Base-by-base conservation (phyloP, 2,329 filamentous ascomycete genomes). In the Didymella lethalis region DNA sequence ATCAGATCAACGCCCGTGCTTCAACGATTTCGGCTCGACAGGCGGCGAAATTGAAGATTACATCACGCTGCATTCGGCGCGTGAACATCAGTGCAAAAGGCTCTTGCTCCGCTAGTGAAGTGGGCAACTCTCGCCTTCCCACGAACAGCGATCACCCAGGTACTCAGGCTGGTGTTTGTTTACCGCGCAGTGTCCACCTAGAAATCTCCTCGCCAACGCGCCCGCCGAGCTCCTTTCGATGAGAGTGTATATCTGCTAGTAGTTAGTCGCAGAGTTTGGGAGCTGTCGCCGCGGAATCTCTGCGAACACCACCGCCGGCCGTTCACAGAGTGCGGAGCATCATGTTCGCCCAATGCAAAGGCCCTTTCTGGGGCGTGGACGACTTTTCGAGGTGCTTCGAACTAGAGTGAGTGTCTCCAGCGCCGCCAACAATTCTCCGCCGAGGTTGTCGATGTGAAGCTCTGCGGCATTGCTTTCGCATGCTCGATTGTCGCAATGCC, bases 331-430 rank as follows among this genome's bases (percentile, higher is more conserved):
- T 59, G 58, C 55, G 44, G 57, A 59, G 63, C 59, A 54, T 34
- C 67, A 86, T 86, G 85, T 82, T 85, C 64, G 83, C 81, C 66
- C 80, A 80, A 66, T 89, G 87, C 76, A 78, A 80, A 71, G 81
- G 81, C 72, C 83, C 85, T 34, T 72, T 86, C 64, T 89, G 87
- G 87, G 79, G 80, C 65, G 74, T 79, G 61, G 87, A 89, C 75
- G 87, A 89, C 76, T 83, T 89, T 69, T 85, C 85, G 44, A 71
- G 66, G 57, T 89, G 87, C 72, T 88, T 89, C 66, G 83, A 86
- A 73, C 81, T 80, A 76, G 87, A 92, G 90, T 92, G 79, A 75
- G 89, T 83, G 18, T 29, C 60, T 64, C 28, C 50, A 14, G n/a
- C 14, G 26, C 40, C 10, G 28, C 4, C 32, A n/a, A 36, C 26